Conservation (phyloP, 805 yeast genomes). For the Candida awuae region DNA sequence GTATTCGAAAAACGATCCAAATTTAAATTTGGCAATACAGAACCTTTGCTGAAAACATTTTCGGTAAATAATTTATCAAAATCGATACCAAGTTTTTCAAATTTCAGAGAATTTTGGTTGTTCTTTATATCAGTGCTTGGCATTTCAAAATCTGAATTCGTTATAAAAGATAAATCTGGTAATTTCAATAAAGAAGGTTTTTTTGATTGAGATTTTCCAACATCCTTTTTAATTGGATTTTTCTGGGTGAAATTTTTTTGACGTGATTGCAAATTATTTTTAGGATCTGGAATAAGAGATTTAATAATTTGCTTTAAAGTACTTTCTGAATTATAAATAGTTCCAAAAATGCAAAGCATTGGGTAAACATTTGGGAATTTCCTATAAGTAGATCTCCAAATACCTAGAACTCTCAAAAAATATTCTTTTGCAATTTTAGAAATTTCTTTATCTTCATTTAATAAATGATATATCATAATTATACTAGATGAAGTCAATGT, state of each 20-base stretch:
- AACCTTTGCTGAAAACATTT: slow-evolving; percentile 20
- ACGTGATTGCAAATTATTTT: not conserved
- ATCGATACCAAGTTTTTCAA: slow-evolving; percentile 14
- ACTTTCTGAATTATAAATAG: slow-evolving; percentile 28
- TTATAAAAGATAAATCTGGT: slow-evolving; percentile 8
- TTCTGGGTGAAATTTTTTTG: not conserved
- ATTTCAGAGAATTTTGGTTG: slow-evolving; percentile 1
- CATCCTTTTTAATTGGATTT: not conserved
- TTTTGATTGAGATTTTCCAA: not conserved
- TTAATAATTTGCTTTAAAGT: slow-evolving; percentile 15
- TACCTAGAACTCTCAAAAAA: slow-evolving; percentile 20
- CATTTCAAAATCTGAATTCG: slow-evolving; percentile 5
- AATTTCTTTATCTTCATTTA: slow-evolving; percentile 21
- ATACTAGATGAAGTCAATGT: slow-evolving; percentile 52
- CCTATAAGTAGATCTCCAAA: slow-evolving; percentile 35
- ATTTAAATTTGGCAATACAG: slow-evolving; percentile 16
- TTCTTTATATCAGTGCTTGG: slow-evolving; percentile 2
- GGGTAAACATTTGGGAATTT: slow-evolving; percentile 50
- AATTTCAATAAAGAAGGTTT: not conserved
- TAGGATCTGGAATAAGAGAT: slow-evolving; percentile 8
- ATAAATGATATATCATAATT: slow-evolving; percentile 61
- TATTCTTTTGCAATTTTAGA: slow-evolving; percentile 20
- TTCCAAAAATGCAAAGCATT: slow-evolving; percentile 44
- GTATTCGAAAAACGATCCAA: slow-evolving; percentile 5
- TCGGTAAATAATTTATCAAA: slow-evolving; percentile 21